Evolutionary conservation across 2,329 filamentous ascomycete species (phyloP).

Genomic region (Thermomyces lanuginosus): DNA sequence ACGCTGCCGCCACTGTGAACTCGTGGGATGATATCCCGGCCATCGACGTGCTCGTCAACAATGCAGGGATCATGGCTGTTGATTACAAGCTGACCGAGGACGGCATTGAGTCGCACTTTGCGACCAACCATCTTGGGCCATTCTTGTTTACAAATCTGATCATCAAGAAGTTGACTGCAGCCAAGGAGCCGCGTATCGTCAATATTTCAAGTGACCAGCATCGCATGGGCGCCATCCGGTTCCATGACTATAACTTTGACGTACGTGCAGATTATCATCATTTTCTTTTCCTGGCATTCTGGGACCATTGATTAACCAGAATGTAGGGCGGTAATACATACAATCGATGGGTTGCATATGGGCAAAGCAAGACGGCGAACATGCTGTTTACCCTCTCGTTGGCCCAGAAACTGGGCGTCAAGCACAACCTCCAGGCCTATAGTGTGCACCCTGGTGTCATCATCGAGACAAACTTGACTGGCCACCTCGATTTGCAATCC

Average conservation of each 20-base stretch:
- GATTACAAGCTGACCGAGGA: conserved; percentile 16
- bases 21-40: conserved; percentile 11
- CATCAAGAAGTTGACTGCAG: conserved; percentile 14
- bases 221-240: conserved; percentile 26
- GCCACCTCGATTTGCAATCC: background rate
- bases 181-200: conserved; percentile 21
- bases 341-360: conserved; percentile 25
- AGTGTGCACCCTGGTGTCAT: conserved; percentile 6
- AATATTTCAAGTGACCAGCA: conserved; percentile 32
- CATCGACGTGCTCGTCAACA: conserved; percentile 30
- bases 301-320: conserved; percentile 6
- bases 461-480: background rate
- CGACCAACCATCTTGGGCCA: conserved; percentile 24
- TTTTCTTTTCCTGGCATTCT: too few species aligned
- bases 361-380: conserved; percentile 14
- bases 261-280: too few species aligned
- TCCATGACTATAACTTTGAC: conserved; percentile 31
- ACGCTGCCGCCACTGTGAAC: conserved; percentile 18
- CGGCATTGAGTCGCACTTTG: conserved; percentile 24
- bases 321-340: conserved; percentile 14
- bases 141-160: conserved; percentile 28
- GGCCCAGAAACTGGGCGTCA: conserved; percentile 3
- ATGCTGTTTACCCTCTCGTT: conserved; percentile 6
- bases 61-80: conserved; percentile 25
- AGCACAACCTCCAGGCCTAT: conserved; percentile 2